A percentile compares a stretch with the other conserved stretches of the same genome.
phyloP scores from a whole-genome alignment of 352 stramenopile genomes.

The Thraustochytrium striatum region DNA sequence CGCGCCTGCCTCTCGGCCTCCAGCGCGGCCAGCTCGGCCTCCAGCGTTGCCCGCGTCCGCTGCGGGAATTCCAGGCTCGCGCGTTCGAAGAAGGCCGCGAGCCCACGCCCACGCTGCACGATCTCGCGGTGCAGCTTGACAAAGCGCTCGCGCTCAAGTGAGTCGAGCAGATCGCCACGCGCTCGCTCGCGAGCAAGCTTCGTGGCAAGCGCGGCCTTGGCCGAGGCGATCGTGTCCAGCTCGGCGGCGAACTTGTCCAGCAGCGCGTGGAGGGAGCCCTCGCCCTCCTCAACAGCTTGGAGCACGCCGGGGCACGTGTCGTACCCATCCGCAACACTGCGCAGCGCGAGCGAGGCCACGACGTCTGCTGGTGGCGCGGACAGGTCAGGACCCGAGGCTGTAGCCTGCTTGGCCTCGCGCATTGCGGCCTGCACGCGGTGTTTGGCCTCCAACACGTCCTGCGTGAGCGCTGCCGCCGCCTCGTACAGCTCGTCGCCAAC shows the following conservation, averaged over 20 bases:
- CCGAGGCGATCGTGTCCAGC: not conserved
- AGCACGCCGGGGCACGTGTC: not conserved
- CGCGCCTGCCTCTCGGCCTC: not conserved
- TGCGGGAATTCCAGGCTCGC: not conserved
- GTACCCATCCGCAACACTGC: not conserved
- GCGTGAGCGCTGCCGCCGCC: not conserved
- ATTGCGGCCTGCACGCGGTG: not conserved
- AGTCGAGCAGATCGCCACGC: not conserved
- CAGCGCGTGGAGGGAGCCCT: not conserved
- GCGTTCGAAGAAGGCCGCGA: not conserved
- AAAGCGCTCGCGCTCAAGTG: not conserved
- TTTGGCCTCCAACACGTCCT: not conserved
- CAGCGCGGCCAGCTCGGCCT: not conserved
- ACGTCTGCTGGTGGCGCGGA: not conserved
- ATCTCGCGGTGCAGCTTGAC: conserved; percentile 21
- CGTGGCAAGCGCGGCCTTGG: not conserved
- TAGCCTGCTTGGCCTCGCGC: not conserved
- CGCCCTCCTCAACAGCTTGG: not conserved
- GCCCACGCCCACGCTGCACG: not conserved
- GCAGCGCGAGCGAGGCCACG: not conserved
- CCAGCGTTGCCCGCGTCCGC: not conserved
- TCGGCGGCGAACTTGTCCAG: not conserved
- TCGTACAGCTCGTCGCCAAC: not conserved
- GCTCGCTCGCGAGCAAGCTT: not conserved
- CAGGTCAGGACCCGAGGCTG: not conserved